Base-by-base conservation (phyloP, 495 filamentous ascomycete genomes). In the Talaromyces nanjingensis region DNA sequence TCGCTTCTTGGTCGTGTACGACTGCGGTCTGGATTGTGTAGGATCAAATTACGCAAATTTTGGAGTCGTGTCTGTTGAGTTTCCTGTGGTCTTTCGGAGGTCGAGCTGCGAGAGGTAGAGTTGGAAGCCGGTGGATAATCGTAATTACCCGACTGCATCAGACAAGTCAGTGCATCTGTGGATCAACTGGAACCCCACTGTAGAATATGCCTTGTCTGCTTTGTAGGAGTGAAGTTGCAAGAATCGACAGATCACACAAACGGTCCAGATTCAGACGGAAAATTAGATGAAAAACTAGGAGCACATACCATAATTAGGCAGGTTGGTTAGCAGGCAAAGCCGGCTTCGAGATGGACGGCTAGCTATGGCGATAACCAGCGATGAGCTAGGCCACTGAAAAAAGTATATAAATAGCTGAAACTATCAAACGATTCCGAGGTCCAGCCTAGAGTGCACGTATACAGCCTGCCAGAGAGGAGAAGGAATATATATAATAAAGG, bases 131-230 rank as follows among this genome's bases (percentile, higher is more conserved):
- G 76, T 60, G 79, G 83, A 66, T 81, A 79, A 70, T 85, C 81
- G 70, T 81, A 81, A 73, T 86, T 84, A 64, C 81, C 81, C 71
- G 85, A 88, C 86, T 89, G 64, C 47, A 65, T 16, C 31, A 60
- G 47, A 67, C 58, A 61, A 61, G 70, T 70, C 62, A 72, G 69
- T 64, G 66, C 20, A 27, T 33, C 3, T 55, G 27, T 55, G 9
- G 18, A 55, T 27, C 20, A 2, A 27, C 1, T 31, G 29, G 29
- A 31, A 33, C 18, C 33, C 16, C 45, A 49, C 18, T 18, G 16
- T 7, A 49, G 45, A 49, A 20, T 49, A 49, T 49, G 45, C 18
- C 18, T 49, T 49, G 52, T 55, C 18, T 24, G 20, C 6, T 55
- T 27, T 29, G 52, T 24, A 55, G 33, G 33, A 37, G 9, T 12